Percentiles rank a stretch among this genome's conserved stretches.
Evolutionary conservation across 2,329 filamentous ascomycete species (phyloP).

Genomic region (Eurotiales sp.): DNA sequence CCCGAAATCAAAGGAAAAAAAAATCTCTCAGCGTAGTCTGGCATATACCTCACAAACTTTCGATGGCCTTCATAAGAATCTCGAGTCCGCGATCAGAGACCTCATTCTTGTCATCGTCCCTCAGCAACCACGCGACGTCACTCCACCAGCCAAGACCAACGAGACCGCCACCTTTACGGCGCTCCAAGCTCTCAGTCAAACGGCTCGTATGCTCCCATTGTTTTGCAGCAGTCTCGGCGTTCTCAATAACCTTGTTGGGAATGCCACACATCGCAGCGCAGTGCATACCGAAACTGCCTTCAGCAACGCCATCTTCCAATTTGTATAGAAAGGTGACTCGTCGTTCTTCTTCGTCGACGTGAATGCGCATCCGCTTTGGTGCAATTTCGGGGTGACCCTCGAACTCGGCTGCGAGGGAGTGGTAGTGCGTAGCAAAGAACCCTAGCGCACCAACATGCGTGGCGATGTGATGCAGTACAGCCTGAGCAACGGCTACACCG

Average conservation of each 20-base stretch:
- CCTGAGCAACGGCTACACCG: constrained; percentile 92
- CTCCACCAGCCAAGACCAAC: constrained; percentile 83
- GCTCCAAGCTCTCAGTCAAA: constrained; percentile 82
- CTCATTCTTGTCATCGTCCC: constrained; percentile 35
- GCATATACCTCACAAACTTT: too few species aligned
- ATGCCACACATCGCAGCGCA: constrained; percentile 99
- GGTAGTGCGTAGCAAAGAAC: constrained; percentile 98
- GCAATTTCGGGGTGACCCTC: constrained; percentile 81
- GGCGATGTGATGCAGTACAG: constrained; percentile 93
- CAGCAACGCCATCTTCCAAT: constrained; percentile 86
- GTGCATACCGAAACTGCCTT: constrained; percentile 98
- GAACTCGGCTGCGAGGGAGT: constrained; percentile 89
- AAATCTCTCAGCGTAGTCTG: too few species aligned
- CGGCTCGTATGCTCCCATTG: constrained; percentile 95
- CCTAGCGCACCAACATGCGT: constrained; percentile 89
- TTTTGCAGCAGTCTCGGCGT: constrained; percentile 80
- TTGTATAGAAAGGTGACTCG: constrained; percentile 97
- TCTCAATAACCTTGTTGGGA: constrained; percentile 71
- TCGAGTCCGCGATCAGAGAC: constrained; percentile 51
- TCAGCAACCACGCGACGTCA: constrained; percentile 75
- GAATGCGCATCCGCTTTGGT: constrained; percentile 87
- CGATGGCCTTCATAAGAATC: constrained; percentile 56
- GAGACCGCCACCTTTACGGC: constrained; percentile 72
- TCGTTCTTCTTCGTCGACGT: constrained; percentile 78
- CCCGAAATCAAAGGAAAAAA: too few species aligned